phyloP scores from a whole-genome alignment of 169 alveolate genomes.

The Cryptosporidium viatorum region DNA sequence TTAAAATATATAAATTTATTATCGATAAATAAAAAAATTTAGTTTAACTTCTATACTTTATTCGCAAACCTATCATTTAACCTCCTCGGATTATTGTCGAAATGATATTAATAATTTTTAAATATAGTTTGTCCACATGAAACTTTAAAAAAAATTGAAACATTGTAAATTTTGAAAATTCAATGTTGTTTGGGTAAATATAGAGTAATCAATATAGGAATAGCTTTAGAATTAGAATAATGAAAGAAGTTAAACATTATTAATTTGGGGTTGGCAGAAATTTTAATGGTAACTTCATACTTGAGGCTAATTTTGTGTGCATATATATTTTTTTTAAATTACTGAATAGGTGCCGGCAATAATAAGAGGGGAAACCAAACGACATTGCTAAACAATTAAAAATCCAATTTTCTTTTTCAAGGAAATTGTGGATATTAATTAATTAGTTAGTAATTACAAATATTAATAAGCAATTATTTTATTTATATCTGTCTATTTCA shows the following conservation, averaged over 20 bases:
- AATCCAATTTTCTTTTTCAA: neutral
- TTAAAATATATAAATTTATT: too few relatives aligned
- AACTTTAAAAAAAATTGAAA: too few relatives aligned
- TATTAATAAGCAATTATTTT: neutral
- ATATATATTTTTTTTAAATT: neutral
- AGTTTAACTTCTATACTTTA: neutral
- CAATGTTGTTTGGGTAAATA: neutral
- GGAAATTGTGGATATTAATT: neutral
- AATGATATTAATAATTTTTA: neutral
- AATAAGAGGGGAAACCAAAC: neutral
- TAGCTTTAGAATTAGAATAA: too few relatives aligned
- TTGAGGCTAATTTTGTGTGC: neutral
- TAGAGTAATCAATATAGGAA: too few relatives aligned
- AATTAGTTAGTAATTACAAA: neutral
- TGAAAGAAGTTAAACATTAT: too few relatives aligned
- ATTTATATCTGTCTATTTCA: neutral
- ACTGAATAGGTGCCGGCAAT: conserved; percentile 7
- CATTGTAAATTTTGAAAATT: too few relatives aligned
- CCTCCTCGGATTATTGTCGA: neutral
- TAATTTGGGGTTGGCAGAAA: too few relatives aligned
- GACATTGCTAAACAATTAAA: neutral
- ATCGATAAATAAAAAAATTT: too few relatives aligned
- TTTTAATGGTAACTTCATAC: neutral
- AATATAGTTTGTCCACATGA: neutral
- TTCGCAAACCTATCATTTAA: neutral